Conservation (phyloP, 139 green algal species). For the Mesostigma viride region DNA sequence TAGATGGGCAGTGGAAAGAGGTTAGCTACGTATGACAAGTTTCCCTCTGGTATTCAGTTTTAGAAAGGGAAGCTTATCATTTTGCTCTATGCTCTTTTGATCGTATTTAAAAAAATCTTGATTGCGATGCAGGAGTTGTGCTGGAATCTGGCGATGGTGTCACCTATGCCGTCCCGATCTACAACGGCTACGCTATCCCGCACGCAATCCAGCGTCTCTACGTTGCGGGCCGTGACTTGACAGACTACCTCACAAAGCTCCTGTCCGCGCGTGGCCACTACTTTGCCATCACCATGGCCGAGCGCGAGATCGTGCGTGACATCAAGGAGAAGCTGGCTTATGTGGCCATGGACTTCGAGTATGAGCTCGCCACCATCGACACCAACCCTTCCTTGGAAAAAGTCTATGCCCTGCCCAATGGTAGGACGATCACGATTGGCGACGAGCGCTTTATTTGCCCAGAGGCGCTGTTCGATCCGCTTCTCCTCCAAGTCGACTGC, state of each 20-base stretch:
- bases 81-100: too few relatives aligned
- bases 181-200: slow-evolving; percentile 38
- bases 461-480: slow-evolving; percentile 41
- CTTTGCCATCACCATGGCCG: slow-evolving; percentile 39
- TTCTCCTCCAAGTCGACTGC: slow-evolving; percentile 39
- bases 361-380: slow-evolving; percentile 72
- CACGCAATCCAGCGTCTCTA: slow-evolving; percentile 42
- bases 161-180: slow-evolving; percentile 42
- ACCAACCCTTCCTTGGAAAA: slow-evolving; percentile 82
- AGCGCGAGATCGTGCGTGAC: slow-evolving; percentile 43
- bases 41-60: slow-evolving; percentile 6
- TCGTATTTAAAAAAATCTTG: too few relatives aligned
- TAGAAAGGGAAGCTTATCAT: too few relatives aligned
- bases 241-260: slow-evolving; percentile 35
- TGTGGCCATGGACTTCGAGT: slow-evolving; percentile 64
- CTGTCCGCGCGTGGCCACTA: slow-evolving; percentile 38
- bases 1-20: neutral
- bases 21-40: neutral
- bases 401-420: slow-evolving; percentile 47
- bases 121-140: slow-evolving; percentile 30
- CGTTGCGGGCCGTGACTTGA: slow-evolving; percentile 39
- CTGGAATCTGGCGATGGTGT: slow-evolving; percentile 43
- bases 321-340: slow-evolving; percentile 48
- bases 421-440: slow-evolving; percentile 57
- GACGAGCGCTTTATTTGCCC: slow-evolving; percentile 41